A percentile compares a stretch with the other conserved stretches of the same genome.
phyloP scores from a whole-genome alignment of 441 rosid species.

The Euphorbia schlechtendalii region DNA sequence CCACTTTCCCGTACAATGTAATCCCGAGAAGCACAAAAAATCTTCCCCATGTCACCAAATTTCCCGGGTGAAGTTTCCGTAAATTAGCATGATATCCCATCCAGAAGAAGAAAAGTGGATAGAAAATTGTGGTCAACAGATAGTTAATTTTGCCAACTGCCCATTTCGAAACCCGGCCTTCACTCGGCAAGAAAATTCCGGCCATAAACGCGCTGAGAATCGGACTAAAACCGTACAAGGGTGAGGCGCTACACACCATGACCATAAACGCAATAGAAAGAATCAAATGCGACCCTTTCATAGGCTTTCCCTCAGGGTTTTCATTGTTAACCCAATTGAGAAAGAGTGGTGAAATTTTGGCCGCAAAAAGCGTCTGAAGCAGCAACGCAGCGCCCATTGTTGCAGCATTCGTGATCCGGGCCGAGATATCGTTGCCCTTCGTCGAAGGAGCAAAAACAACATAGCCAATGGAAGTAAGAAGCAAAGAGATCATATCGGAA shows the following conservation, averaged over 20 bases:
- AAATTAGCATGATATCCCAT: constrained; percentile 58
- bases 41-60: constrained; percentile 44
- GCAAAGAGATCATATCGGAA: constrained; percentile 63
- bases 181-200: constrained; percentile 68
- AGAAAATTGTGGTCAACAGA: constrained; percentile 52
- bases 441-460: constrained; percentile 26
- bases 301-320: constrained; percentile 91
- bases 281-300: constrained; percentile 89
- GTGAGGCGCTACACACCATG: constrained; percentile 54
- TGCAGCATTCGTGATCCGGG: constrained; percentile 22
- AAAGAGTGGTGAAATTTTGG: constrained; percentile 59
- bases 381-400: constrained; percentile 46
- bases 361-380: constrained; percentile 56
- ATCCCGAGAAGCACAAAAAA: constrained; percentile 38
- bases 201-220: constrained; percentile 82
- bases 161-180: constrained; percentile 91
- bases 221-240: constrained; percentile 57
- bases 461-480: constrained; percentile 48
- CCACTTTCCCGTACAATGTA: constrained; percentile 46
- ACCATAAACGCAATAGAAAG: constrained; percentile 81
- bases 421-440: constrained; percentile 5
- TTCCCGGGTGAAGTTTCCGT: constrained; percentile 26
- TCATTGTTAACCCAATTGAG: constrained; percentile 93
- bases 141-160: constrained; percentile 78
- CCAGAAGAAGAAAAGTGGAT: constrained; percentile 88